These are phyloP conservation scores for Vitellaria paradoxa DNA, from an alignment of 179 eudicot species.

Conservation along the genomic window DNA sequence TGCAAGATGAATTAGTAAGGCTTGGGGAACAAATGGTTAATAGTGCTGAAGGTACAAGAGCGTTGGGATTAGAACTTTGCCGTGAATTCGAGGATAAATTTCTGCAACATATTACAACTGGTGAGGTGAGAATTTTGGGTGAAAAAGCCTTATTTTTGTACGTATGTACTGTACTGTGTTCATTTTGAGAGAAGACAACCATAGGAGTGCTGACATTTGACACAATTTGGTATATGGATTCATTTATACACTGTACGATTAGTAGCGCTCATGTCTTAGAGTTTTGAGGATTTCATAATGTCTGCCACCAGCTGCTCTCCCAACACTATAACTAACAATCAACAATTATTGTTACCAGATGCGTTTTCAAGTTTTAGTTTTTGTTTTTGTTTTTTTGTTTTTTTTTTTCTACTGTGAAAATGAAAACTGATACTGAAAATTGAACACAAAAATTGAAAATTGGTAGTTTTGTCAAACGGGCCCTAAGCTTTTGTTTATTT, in stretches of 20 bases:
- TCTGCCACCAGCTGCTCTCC: too few species aligned
- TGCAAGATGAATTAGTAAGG: slow-evolving; percentile 93
- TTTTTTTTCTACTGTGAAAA: too few species aligned
- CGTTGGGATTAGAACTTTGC: slow-evolving; percentile 96
- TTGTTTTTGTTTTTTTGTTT: too few species aligned
- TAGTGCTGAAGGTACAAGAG: slow-evolving; percentile 89
- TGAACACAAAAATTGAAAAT: too few species aligned
- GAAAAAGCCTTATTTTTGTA: slow-evolving; percentile 1
- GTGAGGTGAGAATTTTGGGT: slow-evolving; percentile 63
- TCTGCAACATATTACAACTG: slow-evolving; percentile 86
- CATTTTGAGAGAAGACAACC: background rate
- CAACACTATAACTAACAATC: too few species aligned
- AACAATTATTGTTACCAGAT: too few species aligned
- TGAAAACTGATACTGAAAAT: too few species aligned
- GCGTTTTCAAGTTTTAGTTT: too few species aligned
- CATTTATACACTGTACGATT: background rate
- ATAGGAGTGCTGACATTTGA: background rate
- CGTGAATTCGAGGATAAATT: slow-evolving; percentile 99
- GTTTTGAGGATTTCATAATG: background rate
- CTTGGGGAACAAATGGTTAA: slow-evolving; percentile 92
- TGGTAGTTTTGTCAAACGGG: too few species aligned
- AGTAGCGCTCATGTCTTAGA: background rate
- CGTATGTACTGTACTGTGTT: background rate
- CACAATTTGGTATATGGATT: background rate
- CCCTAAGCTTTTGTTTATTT: too few species aligned